Conservation (phyloP, 192 early-diverging fungal species). For the Coemansia sp. region DNA sequence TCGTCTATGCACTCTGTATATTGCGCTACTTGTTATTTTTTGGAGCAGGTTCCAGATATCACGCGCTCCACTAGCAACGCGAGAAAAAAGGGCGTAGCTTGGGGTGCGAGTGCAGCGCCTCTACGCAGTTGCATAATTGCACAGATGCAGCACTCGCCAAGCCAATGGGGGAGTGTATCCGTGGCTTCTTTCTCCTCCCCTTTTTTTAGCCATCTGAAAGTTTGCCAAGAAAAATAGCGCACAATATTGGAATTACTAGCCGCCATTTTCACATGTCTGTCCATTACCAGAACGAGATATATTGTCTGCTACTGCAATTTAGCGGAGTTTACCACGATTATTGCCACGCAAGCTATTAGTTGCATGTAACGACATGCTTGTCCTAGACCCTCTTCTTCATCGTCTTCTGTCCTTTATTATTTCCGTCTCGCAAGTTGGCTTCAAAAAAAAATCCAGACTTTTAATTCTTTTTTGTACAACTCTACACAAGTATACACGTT, state of each 20-base stretch:
- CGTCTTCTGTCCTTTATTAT: neutral
- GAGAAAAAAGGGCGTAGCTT: conserved; percentile 1
- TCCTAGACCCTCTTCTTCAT: neutral
- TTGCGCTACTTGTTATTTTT: neutral
- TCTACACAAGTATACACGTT: neutral
- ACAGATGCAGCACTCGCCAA: too few species aligned
- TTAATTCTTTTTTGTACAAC: conserved; percentile 1
- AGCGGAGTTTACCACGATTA: neutral
- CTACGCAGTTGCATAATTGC: conserved; percentile 1
- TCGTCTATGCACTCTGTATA: conserved; percentile 1
- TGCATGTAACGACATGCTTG: too few species aligned
- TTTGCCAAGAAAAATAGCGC: neutral
- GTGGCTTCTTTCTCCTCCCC: too few species aligned
- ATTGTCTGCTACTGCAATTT: neutral
- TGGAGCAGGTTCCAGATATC: neutral
- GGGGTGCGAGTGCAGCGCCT: neutral
- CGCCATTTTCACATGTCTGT: neutral
- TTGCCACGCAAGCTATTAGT: neutral
- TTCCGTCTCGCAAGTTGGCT: too few species aligned
- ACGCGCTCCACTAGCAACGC: neutral
- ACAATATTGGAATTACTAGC: conserved; percentile 7
- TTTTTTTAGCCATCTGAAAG: neutral
- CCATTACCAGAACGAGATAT: neutral
- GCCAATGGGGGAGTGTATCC: neutral
- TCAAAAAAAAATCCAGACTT: too few species aligned